Base-by-base conservation (phyloP, 106 monocot genomes). In the Allium cepa region DNA sequence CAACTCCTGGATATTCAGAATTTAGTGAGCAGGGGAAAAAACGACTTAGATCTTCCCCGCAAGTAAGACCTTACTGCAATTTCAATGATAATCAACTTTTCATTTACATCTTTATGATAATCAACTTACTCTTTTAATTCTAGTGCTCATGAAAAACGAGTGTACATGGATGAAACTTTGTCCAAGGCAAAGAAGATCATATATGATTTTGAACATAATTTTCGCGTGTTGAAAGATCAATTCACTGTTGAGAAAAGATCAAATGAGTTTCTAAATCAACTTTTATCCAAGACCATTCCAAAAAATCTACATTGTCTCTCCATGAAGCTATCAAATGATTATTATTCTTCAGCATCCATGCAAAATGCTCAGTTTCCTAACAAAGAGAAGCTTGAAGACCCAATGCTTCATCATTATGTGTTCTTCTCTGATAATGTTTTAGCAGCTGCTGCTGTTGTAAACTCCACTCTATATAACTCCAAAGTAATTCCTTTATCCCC, bases 271-370 rank as follows among this genome's bases (percentile, higher is more conserved):
- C 66, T 92, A 36, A 79, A 75, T 65, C 92, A 92, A 67, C 76
- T 88, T 75, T 76, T 82, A 10, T 85, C 92, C 17, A 92, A 92
- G 82, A 81, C 92, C 12, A 26, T 92, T 45, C 88, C 92, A 0
- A 92, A 85, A 75, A 85, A 83, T 62, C 85, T 92, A 36, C 92
- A 92, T 68, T 92, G 92, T 53, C 88, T 92, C 63, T 77, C 92
- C 0, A 63, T 92, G 64, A 79, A 79, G 22, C 88, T 92, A 49
- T 81, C 92, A 10, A 75, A 71, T 49, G 92, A 92, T 17, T 92
- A 83, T 48, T 81, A 69, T 46, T 69, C 68, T 56, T 46, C 56
- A 16, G 46, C 45, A 17, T 69, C 68, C 36, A 53, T 50, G 53
- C 68, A 69, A 46, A n/a, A 69, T 56, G 46, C 53, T 46, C 64